phyloP scores from a whole-genome alignment of 768 basidiomycete genomes.

The Xerocomus spinulosus region DNA sequence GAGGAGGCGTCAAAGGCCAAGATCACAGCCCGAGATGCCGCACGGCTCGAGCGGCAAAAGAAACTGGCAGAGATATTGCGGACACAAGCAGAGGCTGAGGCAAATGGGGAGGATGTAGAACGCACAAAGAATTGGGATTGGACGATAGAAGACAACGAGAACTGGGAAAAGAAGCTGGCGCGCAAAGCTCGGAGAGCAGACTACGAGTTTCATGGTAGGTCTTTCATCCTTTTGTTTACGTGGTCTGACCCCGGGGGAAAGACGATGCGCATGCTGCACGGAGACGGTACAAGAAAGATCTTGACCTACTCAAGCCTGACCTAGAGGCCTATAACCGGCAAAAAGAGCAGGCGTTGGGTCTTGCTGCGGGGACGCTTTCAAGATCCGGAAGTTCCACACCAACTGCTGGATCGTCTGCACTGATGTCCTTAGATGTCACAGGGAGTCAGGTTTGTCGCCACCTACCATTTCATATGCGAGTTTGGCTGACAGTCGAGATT shows the following conservation, averaged over 20 bases:
- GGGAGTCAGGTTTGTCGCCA: slow-evolving; percentile 37
- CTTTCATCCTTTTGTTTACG: neutral
- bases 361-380: slow-evolving; percentile 62
- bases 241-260: slow-evolving; percentile 27
- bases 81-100: slow-evolving; percentile 83
- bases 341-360: slow-evolving; percentile 80
- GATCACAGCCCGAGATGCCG: slow-evolving; percentile 71
- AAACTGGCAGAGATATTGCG: slow-evolving; percentile 86
- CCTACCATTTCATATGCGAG: neutral
- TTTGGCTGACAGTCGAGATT: slow-evolving; percentile 8
- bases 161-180: slow-evolving; percentile 50
- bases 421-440: slow-evolving; percentile 51
- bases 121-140: slow-evolving; percentile 93
- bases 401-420: slow-evolving; percentile 28
- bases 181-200: slow-evolving; percentile 82
- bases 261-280: slow-evolving; percentile 90
- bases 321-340: slow-evolving; percentile 82
- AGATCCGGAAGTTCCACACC: slow-evolving; percentile 34
- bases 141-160: slow-evolving; percentile 29
- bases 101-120: slow-evolving; percentile 91
- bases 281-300: slow-evolving; percentile 86
- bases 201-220: slow-evolving; percentile 86
- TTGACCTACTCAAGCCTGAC: slow-evolving; percentile 86
- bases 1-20: slow-evolving; percentile 80
- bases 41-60: slow-evolving; percentile 83